Percentiles rank a stretch among this genome's conserved stretches.
Conservation (phyloP, 306 rosid species). For the Prunus padus region DNA sequence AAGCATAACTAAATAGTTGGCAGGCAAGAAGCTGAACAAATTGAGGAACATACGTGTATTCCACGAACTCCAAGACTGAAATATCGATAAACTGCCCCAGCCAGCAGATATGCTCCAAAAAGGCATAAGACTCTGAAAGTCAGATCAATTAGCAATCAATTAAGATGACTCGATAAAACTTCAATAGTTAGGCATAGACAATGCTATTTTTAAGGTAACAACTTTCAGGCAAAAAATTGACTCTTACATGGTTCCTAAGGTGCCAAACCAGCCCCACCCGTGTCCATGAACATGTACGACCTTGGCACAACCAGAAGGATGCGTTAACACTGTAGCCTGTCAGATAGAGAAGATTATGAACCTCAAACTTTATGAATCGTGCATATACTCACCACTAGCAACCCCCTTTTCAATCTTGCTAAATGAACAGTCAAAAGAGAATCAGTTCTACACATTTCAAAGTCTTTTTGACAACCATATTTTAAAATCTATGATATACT, state of each 20-base stretch:
- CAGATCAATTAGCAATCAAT: constrained; percentile 17
- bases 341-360: constrained; percentile 29
- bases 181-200: constrained; percentile 1
- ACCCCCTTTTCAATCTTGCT: background rate
- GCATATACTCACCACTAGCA: background rate
- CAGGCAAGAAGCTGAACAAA: constrained; percentile 16
- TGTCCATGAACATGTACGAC: constrained; percentile 46
- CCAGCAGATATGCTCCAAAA: constrained; percentile 70
- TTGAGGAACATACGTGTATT: constrained; percentile 55
- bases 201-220: background rate
- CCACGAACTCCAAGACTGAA: constrained; percentile 64
- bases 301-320: constrained; percentile 91
- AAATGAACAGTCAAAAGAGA: background rate
- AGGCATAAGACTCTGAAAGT: constrained; percentile 68
- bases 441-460: background rate
- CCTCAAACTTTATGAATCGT: background rate
- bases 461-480: constrained; percentile 15
- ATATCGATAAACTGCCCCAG: constrained; percentile 66
- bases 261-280: constrained; percentile 86
- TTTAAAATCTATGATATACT: background rate
- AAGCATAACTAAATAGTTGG: background rate
- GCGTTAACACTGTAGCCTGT: constrained; percentile 77
- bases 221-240: background rate
- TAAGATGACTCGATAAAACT: constrained; percentile 24
- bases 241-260: constrained; percentile 53